Base-by-base conservation (phyloP, 192 early-diverging fungal species). In the Gigaspora rosea region DNA sequence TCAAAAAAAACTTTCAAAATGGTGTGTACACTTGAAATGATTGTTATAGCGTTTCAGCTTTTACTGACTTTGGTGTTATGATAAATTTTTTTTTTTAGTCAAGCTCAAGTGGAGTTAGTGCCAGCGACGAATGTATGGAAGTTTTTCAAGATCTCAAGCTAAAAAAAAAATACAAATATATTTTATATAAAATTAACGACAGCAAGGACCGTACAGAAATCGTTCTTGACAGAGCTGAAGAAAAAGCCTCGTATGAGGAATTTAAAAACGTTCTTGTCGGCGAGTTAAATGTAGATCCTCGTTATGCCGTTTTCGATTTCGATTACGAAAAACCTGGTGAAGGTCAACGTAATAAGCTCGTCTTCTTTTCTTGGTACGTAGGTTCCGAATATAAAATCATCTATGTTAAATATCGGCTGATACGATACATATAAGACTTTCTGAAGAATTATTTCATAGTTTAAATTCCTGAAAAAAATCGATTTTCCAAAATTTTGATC, bases 251-350 rank as follows among this genome's bases (percentile, higher is more conserved):
- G 22, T 98, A 95, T 80, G 88, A 92, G 46, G 84, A 86, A 16
- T 98, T 98, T 78, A 41, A 94, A 18, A 50, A 18, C 0, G 32
- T 80, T 2, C 87, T 98, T 33, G 93, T 93, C 36, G 78, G 79
- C 49, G 74, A 85, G 64, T 41, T 41, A 5, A 41, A 41, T 3
- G 2, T 3, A 41, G 87, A 91, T 52, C 91, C 94, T 82, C 93
- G 95, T 75, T 98, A 92, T 78, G 94, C 91, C 69, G 90, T 97
- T 12, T 97, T 92, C 78, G 96, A 98, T 82, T 92, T 97, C 81
- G 88, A 94, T 52, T 97, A 88, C 80, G 80, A 84, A 64, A 87
- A 86, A 58, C 61, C 88, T 13, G 90, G 90, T 83, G 74, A 76
- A 65, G 94, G 94, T 57, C 76, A 79, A 51, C 88, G 94, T 84